These are phyloP conservation scores for Pelargonium citronellum DNA, from an alignment of 441 rosid species.

Conservation along the genomic window DNA sequence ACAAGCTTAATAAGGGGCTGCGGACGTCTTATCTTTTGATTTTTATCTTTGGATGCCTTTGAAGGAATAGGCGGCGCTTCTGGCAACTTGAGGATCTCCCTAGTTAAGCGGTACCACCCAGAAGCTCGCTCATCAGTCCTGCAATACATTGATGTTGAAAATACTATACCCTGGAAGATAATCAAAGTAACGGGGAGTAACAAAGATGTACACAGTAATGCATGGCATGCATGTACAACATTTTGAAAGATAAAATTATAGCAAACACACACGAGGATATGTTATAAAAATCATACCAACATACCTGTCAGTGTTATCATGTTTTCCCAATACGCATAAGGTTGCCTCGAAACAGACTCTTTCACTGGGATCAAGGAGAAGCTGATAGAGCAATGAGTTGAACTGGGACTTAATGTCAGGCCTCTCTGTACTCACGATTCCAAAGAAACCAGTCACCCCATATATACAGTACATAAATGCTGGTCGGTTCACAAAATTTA, in stretches of 20 bases:
- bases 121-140: conserved; percentile 97
- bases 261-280: conserved; percentile 6
- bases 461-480: conserved; percentile 18
- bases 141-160: conserved; percentile 24
- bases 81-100: conserved; percentile 94
- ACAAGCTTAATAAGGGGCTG: conserved; percentile 96
- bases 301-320: conserved; percentile 73
- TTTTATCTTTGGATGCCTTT: conserved; percentile 67
- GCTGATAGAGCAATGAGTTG: conserved; percentile 88
- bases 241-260: conserved; percentile 12
- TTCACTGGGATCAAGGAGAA: conserved; percentile 96
- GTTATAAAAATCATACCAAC: conserved; percentile 16
- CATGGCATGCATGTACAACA: conserved; percentile 13
- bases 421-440: conserved; percentile 53
- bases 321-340: conserved; percentile 80
- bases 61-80: conserved; percentile 74
- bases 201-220: not conserved
- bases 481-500: conserved; percentile 11
- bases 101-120: conserved; percentile 97
- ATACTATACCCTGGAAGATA: conserved; percentile 6
- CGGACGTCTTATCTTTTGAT: conserved; percentile 89
- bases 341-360: conserved; percentile 98
- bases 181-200: not conserved
- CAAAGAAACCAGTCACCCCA: conserved; percentile 22
- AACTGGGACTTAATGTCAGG: conserved; percentile 86